Evolutionary conservation across 805 yeast genomes (phyloP), one percentile per base, ranked within the genome.

Genomic region (Yamadazyma philogaea): DNA sequence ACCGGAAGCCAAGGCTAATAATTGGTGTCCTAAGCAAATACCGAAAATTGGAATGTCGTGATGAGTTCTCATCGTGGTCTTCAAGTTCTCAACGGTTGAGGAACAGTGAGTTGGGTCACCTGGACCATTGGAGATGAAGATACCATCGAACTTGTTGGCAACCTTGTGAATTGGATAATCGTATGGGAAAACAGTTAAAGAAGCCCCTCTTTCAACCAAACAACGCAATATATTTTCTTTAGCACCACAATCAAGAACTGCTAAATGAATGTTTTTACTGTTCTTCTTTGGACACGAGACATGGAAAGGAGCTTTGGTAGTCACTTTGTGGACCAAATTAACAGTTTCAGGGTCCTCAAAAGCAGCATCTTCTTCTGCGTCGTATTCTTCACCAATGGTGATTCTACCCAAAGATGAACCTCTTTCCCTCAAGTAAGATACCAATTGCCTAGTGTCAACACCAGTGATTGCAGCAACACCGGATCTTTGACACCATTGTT

Each of bases 231-330:
- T 93, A 70, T 93, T 93, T 70, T 93, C 98, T 74, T 93, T 93
- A 52, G 93, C 97, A 61, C 99, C 99, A 68, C 99, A 93, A 66
- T 93, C 99, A 45, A 93, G 74, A 30, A 93, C 89, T 11, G 97
- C 96, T 54, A 93, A 82, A 61, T 91, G 96, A 39, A 65, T 52
- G 56, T 79, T 78, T 46, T 72, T 71, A 54, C 77, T 76, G 52
- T 72, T 68, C 36, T 75, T 69, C 36, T 72, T 65, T 17, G 79
- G 78, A 30, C 91, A 79, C 18, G 85, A 71, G 37, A 93, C 77
- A 56, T 87, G 93, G 82, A 87, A 93, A 32, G 98, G 98, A 39
- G 89, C 86, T 69, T 89, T 90, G 42, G 99, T 93, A 45, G 96
- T 82, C 14, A 93, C 99, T 66, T 87, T 85, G 63, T 86, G 87